A percentile compares a stretch with the other conserved stretches of the same genome.
Conservation (phyloP, 2,329 filamentous ascomycete genomes). For the Orbilia ellipsospora region DNA sequence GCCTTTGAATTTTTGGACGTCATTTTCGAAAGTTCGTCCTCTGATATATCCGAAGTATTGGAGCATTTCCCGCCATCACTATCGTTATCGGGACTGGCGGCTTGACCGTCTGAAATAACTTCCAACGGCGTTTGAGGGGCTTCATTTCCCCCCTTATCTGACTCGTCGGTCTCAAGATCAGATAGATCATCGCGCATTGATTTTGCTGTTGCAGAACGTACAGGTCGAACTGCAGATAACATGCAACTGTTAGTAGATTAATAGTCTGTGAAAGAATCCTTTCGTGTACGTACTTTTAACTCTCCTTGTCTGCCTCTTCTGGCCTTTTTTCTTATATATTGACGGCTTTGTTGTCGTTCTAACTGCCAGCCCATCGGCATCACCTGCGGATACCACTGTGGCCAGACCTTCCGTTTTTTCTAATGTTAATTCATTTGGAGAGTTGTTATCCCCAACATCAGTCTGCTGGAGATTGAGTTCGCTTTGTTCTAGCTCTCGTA, state of each 20-base stretch:
- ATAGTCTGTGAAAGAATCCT: background rate
- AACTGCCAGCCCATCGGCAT: background rate
- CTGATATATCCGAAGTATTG: slow-evolving; percentile 12
- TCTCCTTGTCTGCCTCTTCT: slow-evolving; percentile 47
- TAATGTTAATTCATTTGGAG: background rate
- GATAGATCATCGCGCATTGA: too few relatives aligned
- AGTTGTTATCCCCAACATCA: background rate
- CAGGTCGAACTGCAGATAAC: slow-evolving; percentile 28
- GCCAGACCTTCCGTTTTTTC: background rate
- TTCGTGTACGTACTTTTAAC: slow-evolving; percentile 35
- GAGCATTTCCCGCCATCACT: slow-evolving; percentile 1
- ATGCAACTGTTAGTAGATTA: slow-evolving; percentile 4
- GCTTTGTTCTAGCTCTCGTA: slow-evolving; percentile 35
- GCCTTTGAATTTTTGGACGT: background rate
- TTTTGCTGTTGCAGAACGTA: slow-evolving; percentile 14
- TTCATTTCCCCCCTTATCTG: too few relatives aligned
- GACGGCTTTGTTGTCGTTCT: slow-evolving; percentile 9
- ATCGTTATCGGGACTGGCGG: background rate
- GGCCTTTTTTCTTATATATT: slow-evolving; percentile 48
- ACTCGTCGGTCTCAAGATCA: too few relatives aligned
- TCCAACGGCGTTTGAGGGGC: too few relatives aligned
- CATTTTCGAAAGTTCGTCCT: slow-evolving; percentile 35
- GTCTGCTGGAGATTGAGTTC: slow-evolving; percentile 5
- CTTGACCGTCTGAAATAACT: too few relatives aligned
- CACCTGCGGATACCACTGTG: background rate